Evolutionary conservation across 768 basidiomycete genomes (phyloP), one percentile per base, ranked within the genome.

Genomic region (Boletus tylopilopsis): DNA sequence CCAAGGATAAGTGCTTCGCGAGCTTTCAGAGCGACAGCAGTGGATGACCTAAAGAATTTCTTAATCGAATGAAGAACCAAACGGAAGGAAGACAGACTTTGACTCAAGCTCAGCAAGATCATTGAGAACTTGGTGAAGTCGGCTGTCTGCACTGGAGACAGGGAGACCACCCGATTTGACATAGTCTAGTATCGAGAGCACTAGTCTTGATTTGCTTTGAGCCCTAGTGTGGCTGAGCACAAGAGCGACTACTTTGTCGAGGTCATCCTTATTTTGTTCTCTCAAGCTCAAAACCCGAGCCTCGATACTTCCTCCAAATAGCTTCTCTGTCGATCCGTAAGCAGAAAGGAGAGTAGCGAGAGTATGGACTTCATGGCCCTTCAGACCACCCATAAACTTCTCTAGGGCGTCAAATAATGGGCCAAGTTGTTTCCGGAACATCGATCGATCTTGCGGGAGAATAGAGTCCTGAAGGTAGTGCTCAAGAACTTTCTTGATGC

Each of bases 161-260:
- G 84, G 85, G 45, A 89, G 70, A 30, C 83, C 82, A 57, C 84
- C 84, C 27, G 76, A 76, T 73, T 96, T 96, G 73, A 98, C 81
- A 61, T 94, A 80, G 57, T 98, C 94, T 34, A 98, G 79, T 37
- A 98, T 74, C 16, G 84, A 79, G 41, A 95, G 77, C 37, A 96
- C 79, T 42, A 98, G 78, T 65, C 90, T 93, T 56, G 84, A 83
- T 75, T 98, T 98, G 72, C 87, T 84, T 56, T 89, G 87, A 8
- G 91, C 93, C 71, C 94, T 95, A 74, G 93, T 91, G 69, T 99
- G 96, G 50, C 94, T 95, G 44, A 98, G 78, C 16, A 98, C 92
- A 25, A 94, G 74, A 39, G 77, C 77, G 39, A 87, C 85, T 29
- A 90, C 96, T 50, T 85, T 83, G 68, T 97, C 94, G 32, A 96